Conservation (phyloP, 139 green algal genomes). For the Chlorella ohadii region DNA sequence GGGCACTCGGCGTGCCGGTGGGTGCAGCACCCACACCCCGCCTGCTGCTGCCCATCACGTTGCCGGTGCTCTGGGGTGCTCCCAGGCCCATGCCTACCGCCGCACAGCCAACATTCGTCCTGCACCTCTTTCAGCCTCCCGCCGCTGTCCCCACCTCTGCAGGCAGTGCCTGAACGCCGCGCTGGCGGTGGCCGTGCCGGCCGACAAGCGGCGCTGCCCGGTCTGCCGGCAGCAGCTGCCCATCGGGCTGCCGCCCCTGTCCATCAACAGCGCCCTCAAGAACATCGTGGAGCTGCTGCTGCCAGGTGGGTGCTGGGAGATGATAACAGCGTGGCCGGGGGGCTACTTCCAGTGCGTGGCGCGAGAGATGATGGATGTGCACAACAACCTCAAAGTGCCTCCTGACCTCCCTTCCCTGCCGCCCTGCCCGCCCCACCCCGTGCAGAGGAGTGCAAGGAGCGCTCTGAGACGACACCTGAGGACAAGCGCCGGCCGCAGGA, state of each 20-base stretch:
- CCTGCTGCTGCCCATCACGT: too few species aligned
- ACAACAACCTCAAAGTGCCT: too few species aligned
- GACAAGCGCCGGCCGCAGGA: too few species aligned
- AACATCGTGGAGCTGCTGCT: constrained; percentile 22
- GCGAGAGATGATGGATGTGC: too few species aligned
- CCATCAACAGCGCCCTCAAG: constrained; percentile 2
- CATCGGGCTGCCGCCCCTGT: not conserved
- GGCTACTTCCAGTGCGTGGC: too few species aligned
- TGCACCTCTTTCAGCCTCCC: too few species aligned
- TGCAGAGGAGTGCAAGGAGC: constrained; percentile 18
- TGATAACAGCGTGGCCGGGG: too few species aligned
- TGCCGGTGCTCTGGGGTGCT: too few species aligned
- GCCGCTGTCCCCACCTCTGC: too few species aligned
- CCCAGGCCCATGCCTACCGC: too few species aligned
- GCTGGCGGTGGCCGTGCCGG: not conserved
- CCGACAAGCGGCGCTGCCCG: not conserved
- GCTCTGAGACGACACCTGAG: not conserved
- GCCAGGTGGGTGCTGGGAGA: constrained; percentile 15
- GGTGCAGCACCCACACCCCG: too few species aligned
- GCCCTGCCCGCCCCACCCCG: not conserved
- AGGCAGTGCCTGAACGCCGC: not conserved
- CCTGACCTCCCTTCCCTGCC: not conserved
- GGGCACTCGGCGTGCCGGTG: not conserved
- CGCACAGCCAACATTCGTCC: too few species aligned
- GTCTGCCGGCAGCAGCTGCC: not conserved